Percentiles rank a stretch among this genome's conserved stretches.
phyloP scores from a whole-genome alignment of 139 green algal genomes.

The Coccomyxa sp. region DNA sequence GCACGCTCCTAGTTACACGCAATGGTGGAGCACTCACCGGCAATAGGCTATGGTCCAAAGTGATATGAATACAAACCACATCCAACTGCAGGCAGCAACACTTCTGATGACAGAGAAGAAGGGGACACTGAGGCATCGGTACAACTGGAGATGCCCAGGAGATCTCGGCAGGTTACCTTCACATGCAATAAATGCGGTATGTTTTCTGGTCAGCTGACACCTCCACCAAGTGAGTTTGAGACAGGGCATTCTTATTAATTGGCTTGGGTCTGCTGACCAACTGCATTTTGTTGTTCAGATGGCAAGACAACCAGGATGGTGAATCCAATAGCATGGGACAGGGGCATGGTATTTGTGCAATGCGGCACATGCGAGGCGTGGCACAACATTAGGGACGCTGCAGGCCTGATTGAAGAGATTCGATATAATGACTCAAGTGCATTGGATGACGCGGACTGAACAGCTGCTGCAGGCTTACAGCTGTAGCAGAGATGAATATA shows the following conservation, averaged over 20 bases:
- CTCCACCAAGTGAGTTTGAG: neutral
- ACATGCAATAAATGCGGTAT: slow-evolving; percentile 61
- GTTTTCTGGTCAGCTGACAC: neutral
- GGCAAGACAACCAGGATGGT: slow-evolving; percentile 38
- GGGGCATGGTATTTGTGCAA: slow-evolving; percentile 48
- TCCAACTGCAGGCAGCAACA: no score
- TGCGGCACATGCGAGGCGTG: slow-evolving; percentile 50
- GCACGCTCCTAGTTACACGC: no score
- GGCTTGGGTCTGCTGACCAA: no score
- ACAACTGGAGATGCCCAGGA: slow-evolving; percentile 19
- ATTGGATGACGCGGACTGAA: neutral
- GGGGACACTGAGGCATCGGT: neutral
- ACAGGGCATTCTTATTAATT: no score
- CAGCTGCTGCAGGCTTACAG: neutral
- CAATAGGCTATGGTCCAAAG: no score
- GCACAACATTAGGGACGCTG: slow-evolving; percentile 44
- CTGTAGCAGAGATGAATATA: no score
- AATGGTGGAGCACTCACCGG: no score
- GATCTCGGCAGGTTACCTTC: slow-evolving; percentile 52
- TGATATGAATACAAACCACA: no score
- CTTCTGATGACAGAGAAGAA: neutral
- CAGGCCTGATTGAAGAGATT: slow-evolving; percentile 31
- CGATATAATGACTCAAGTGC: neutral
- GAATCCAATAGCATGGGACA: slow-evolving; percentile 57
- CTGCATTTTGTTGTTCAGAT: neutral